A percentile compares a stretch with the other conserved stretches of the same genome.
Conservation (phyloP, 805 yeast genomes). For the Ogataea nakhonphanomensis region DNA sequence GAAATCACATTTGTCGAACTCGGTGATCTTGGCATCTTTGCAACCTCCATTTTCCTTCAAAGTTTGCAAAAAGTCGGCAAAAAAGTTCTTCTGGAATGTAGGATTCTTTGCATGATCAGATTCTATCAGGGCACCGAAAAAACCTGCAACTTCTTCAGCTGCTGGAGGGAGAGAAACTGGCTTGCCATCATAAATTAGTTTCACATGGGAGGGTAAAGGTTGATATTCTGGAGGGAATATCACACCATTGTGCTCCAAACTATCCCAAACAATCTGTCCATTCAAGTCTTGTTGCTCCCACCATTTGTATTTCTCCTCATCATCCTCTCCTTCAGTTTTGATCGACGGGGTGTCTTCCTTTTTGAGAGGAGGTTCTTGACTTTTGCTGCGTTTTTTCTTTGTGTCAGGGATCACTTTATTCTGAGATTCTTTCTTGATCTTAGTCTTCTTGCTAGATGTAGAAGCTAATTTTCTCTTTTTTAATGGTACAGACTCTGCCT, state of each 20-base stretch:
- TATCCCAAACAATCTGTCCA: conserved; percentile 80
- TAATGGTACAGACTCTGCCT: conserved; percentile 17
- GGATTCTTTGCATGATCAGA: conserved; percentile 88
- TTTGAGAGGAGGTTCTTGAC: conserved; percentile 5
- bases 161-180: conserved; percentile 71
- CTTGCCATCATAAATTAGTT: conserved; percentile 69
- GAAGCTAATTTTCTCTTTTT: conserved; percentile 10
- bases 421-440: conserved; percentile 15
- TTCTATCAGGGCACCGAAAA: conserved; percentile 83
- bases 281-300: conserved; percentile 78
- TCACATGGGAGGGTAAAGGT: conserved; percentile 75
- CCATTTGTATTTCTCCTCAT: conserved; percentile 68
- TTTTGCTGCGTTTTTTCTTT: conserved; percentile 3
- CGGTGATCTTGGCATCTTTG: conserved; percentile 42
- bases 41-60: conserved; percentile 70
- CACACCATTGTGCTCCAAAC: conserved; percentile 86
- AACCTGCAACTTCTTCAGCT: conserved; percentile 97
- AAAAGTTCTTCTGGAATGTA: conserved; percentile 82
- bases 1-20: conserved; percentile 75
- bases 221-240: conserved; percentile 90
- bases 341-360: conserved; percentile 19
- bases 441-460: conserved; percentile 12
- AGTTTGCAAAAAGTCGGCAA: conserved; percentile 69
- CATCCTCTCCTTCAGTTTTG: conserved; percentile 40
- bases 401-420: conserved; percentile 1